Evolutionary conservation across 108 stramenopile genomes (phyloP), one percentile per base, ranked within the genome.

Genomic region (Skeletonema tropicum): DNA sequence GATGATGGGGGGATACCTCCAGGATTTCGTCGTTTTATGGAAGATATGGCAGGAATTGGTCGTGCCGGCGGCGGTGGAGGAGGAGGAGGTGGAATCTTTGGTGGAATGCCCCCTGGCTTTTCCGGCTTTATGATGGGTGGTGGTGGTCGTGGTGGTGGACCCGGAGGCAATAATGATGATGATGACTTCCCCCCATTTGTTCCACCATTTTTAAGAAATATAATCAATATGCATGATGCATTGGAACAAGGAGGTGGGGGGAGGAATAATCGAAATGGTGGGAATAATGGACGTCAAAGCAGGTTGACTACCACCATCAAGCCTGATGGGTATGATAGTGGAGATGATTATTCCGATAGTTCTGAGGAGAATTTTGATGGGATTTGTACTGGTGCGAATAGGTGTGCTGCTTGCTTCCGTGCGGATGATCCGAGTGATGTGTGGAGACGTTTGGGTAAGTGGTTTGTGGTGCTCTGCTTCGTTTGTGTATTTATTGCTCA

Each of bases 351-450:
- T 55, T 19, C 52, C 1, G 52, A 55, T 55, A 55, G 52, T 55
- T 23, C 23, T 2, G 52, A 55, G 6, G 52, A 55, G 23, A 55
- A 23, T 23, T 23, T 19, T 49, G 48, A 49, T 49, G 48, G 48
- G 19, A 19, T 55, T 55, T 55, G 52, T 2, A 55, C 23, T 55
- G 52, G 52, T 25, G 23, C 23, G 52, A 55, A 23, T 55, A 55
- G 52, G 6, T 55, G 52, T 55, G 52, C 52, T 25, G 52, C 52
- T 55, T 55, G 52, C 5, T 55, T 55, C 52, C 52, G 52, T 55
- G 52, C 15, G 21, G 52, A 55, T 55, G 52, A 55, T 55, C 52
- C 7, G n/a, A 55, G 6, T 25, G 21, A 55, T 55, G 21, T n/a
- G 23, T 55, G 52, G 52, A 55, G 23, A 55, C 19, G 52, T 21